These are phyloP conservation scores for Penicillium sp. DNA, from an alignment of 2,329 filamentous ascomycete species.

Conservation along the genomic window DNA sequence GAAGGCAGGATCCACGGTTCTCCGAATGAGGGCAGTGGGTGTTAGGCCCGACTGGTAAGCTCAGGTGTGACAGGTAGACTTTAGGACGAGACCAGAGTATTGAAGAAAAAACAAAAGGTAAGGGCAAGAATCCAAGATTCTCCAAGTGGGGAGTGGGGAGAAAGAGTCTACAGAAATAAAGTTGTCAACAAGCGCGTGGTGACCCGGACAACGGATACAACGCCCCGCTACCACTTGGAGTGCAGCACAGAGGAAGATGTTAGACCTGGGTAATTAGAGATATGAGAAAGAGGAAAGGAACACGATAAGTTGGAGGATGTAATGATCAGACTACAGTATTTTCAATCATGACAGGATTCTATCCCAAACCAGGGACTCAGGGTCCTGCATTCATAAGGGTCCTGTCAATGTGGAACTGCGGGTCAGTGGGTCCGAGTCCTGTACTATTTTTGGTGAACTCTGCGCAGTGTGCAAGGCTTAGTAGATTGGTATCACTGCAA, in stretches of 20 bases:
- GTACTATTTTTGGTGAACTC: conserved; percentile 8
- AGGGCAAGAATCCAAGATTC: background rate
- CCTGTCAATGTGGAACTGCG: conserved; percentile 7
- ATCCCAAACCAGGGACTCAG: background rate
- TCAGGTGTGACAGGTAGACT: background rate
- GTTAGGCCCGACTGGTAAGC: background rate
- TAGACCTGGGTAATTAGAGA: background rate
- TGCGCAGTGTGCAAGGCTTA: background rate
- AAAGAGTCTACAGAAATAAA: background rate
- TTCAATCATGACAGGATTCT: background rate
- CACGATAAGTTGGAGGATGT: no score
- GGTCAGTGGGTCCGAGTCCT: background rate
- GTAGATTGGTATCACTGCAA: background rate
- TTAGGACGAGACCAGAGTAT: background rate
- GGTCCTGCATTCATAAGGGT: conserved; percentile 5
- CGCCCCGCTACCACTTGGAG: background rate
- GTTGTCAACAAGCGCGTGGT: conserved; percentile 6
- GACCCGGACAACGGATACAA: conserved; percentile 3
- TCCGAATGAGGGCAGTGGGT: background rate
- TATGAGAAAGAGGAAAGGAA: background rate
- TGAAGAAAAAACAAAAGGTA: background rate
- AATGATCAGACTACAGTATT: background rate
- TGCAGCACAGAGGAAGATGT: background rate
- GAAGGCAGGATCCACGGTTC: background rate
- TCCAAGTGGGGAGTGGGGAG: background rate